A percentile compares a stretch with the other conserved stretches of the same genome.
Evolutionary conservation across 192 early-diverging fungal genomes (phyloP).

Genomic region (Fimicolochytrium jonesii): DNA sequence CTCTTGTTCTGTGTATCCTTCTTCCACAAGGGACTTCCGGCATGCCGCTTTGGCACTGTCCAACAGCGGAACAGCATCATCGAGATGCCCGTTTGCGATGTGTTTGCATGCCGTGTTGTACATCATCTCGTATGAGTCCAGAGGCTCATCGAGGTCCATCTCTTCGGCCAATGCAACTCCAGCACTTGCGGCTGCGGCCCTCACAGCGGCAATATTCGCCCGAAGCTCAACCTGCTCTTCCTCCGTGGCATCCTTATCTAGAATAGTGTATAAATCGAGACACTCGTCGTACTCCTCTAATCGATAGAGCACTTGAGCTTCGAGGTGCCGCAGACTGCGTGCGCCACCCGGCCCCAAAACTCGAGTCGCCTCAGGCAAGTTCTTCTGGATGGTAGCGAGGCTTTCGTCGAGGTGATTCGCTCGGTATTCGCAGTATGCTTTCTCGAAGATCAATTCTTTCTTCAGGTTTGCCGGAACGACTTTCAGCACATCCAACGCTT

Average conservation of each 20-base stretch:
- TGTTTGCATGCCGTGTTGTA: constrained; percentile 63
- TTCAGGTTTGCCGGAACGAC: not conserved
- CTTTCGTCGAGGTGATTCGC: constrained; percentile 52
- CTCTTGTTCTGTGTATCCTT: constrained; percentile 58
- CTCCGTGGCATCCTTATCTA: constrained; percentile 7
- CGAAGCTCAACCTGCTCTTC: constrained; percentile 10
- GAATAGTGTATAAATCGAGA: not conserved
- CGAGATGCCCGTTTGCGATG: constrained; percentile 51
- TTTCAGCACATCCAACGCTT: not conserved
- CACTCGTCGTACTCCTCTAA: constrained; percentile 49
- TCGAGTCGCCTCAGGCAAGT: not conserved
- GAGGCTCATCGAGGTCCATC: constrained; percentile 48
- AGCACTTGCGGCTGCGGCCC: constrained; percentile 5
- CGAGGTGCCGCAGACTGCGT: constrained; percentile 47
- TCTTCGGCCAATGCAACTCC: not conserved
- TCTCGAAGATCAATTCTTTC: constrained; percentile 47
- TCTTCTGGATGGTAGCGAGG: constrained; percentile 30
- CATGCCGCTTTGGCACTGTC: constrained; percentile 51
- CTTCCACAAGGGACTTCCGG: constrained; percentile 39
- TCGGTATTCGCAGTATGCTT: constrained; percentile 65
- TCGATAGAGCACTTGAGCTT: constrained; percentile 65
- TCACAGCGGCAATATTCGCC: constrained; percentile 10
- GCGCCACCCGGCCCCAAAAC: constrained; percentile 11
- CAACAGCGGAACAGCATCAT: constrained; percentile 48
- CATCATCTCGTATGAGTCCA: constrained; percentile 60